A percentile compares a stretch with the other conserved stretches of the same genome.
These are phyloP conservation scores for Ceratocystis destructans DNA, from an alignment of 2,329 filamentous ascomycete genomes.

Conservation along the genomic window DNA sequence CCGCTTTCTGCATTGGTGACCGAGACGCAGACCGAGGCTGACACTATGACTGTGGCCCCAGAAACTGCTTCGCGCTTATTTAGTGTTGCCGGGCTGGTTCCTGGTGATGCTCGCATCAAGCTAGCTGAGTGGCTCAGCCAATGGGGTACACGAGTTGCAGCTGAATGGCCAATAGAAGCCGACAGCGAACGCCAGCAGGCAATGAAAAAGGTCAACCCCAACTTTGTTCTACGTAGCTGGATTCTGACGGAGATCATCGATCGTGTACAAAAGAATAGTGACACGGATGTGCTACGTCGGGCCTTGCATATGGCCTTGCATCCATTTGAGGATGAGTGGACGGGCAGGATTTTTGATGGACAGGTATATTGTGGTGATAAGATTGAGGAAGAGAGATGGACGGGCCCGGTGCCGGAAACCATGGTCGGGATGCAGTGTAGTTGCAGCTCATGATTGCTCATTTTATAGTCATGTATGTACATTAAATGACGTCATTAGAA, in stretches of 20 bases:
- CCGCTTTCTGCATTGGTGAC: constrained; percentile 42
- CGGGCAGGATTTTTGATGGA: constrained; percentile 35
- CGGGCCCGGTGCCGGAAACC: constrained; percentile 66
- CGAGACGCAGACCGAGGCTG: background rate
- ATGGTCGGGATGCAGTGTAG: constrained; percentile 83
- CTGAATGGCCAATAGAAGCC: constrained; percentile 53
- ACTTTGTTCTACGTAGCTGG: constrained; percentile 83
- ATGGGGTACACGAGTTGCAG: constrained; percentile 57
- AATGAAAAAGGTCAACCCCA: constrained; percentile 85
- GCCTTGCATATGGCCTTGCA: constrained; percentile 72
- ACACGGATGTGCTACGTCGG: constrained; percentile 61
- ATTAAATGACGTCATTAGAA: background rate
- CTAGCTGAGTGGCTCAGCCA: constrained; percentile 68
- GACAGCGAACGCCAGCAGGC: constrained; percentile 51
- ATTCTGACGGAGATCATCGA: constrained; percentile 86
- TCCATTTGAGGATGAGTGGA: constrained; percentile 73
- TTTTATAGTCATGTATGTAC: background rate
- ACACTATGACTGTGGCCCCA: constrained; percentile 40
- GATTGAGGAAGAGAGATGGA: constrained; percentile 69
- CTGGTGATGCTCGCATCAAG: constrained; percentile 49
- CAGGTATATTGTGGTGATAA: constrained; percentile 43
- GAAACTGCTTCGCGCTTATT: constrained; percentile 33
- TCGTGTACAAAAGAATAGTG: constrained; percentile 69
- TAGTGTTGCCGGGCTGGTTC: constrained; percentile 53
- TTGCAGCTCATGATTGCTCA: constrained; percentile 58